phyloP scores from a whole-genome alignment of 169 alveolate genomes.

The Cryptosporidium parvum region DNA sequence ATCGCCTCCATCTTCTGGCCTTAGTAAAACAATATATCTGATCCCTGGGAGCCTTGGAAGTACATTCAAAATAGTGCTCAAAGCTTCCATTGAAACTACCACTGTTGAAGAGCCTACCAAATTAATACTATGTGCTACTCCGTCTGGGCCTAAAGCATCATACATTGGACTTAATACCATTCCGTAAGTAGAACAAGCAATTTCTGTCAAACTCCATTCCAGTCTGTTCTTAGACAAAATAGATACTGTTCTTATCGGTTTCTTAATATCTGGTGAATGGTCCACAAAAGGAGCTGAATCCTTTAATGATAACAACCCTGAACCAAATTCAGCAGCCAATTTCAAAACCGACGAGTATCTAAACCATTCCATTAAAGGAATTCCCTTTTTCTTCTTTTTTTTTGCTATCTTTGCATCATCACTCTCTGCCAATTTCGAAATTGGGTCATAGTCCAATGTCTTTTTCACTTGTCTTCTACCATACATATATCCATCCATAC shows the following conservation, averaged over 20 bases:
- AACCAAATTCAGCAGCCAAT: conserved; percentile 58
- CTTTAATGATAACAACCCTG: conserved; percentile 44
- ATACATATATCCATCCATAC: conserved; percentile 52
- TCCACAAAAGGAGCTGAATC: conserved; percentile 49
- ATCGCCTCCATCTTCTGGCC: conserved; percentile 77
- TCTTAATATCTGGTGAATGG: conserved; percentile 62
- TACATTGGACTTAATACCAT: conserved; percentile 86
- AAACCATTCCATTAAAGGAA: conserved; percentile 61
- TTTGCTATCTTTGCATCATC: conserved; percentile 57
- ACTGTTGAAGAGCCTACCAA: conserved; percentile 61
- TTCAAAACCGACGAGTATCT: conserved; percentile 68
- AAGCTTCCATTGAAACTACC: conserved; percentile 63
- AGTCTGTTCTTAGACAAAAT: conserved; percentile 44
- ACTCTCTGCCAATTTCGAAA: conserved; percentile 47
- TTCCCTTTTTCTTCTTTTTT: conserved; percentile 57
- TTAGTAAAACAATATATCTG: conserved; percentile 79
- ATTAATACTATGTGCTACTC: conserved; percentile 68
- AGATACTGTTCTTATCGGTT: conserved; percentile 60
- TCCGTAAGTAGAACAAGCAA: conserved; percentile 86
- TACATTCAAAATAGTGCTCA: conserved; percentile 19
- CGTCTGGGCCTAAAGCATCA: conserved; percentile 84
- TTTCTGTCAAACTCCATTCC: conserved; percentile 87
- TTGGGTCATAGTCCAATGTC: conserved; percentile 60
- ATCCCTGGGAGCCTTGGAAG: conserved; percentile 75
- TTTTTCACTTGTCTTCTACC: conserved; percentile 52